Conservation (phyloP, 202 grass and related monocot genomes). For the Elaeis oleifera region DNA sequence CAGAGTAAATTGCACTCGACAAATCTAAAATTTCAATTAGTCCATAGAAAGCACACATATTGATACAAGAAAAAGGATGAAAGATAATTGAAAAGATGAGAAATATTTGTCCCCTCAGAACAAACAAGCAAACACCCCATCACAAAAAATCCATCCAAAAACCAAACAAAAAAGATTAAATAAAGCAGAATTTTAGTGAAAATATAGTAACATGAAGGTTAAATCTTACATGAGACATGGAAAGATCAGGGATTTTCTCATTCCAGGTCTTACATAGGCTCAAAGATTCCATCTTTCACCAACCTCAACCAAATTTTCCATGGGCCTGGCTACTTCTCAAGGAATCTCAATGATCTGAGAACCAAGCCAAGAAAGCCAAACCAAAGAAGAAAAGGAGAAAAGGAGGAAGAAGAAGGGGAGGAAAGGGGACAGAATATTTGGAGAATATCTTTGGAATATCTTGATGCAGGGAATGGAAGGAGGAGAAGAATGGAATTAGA, state of each 20-base stretch:
- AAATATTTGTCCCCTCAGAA: too few species aligned
- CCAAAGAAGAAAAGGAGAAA: too few species aligned
- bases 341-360: too few species aligned
- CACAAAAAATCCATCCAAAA: neutral
- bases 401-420: too few species aligned
- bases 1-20: too few species aligned
- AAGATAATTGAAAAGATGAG: too few species aligned
- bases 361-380: too few species aligned
- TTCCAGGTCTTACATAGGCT: conserved; percentile 30
- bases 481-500: neutral
- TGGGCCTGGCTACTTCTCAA: conserved; percentile 28
- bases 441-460: conserved; percentile 30
- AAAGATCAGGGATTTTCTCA: conserved; percentile 31
- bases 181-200: neutral
- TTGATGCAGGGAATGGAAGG: conserved; percentile 1
- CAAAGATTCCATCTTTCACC: conserved; percentile 28
- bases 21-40: too few species aligned
- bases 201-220: neutral
- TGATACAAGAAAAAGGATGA: too few species aligned
- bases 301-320: conserved; percentile 51
- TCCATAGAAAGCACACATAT: too few species aligned
- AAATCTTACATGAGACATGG: conserved; percentile 28
- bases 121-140: neutral
- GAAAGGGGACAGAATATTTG: conserved; percentile 14
- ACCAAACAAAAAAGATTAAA: neutral